These are phyloP conservation scores for Alternaria gaisen DNA, from an alignment of 2,329 filamentous ascomycete genomes.

Conservation along the genomic window DNA sequence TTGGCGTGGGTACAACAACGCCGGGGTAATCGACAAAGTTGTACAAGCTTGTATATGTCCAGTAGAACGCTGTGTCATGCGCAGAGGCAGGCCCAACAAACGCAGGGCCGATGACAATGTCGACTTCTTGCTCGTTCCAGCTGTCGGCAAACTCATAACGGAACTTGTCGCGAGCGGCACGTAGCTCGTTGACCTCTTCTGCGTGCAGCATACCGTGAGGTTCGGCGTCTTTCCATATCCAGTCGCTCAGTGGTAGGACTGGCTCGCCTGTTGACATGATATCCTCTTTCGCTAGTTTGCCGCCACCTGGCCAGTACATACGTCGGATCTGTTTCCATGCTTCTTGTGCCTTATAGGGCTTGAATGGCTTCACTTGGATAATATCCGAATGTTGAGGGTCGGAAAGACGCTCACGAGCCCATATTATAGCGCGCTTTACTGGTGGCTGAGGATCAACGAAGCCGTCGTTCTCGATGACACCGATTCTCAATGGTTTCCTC, in stretches of 20 bases:
- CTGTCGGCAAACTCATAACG: slow-evolving; percentile 20
- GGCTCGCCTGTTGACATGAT: slow-evolving; percentile 56
- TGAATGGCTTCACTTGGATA: slow-evolving; percentile 51
- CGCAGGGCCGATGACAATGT: slow-evolving; percentile 31
- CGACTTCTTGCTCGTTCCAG: slow-evolving; percentile 34
- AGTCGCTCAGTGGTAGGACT: slow-evolving; percentile 54
- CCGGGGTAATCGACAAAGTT: slow-evolving; percentile 35
- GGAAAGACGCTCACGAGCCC: slow-evolving; percentile 38
- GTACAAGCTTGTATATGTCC: slow-evolving; percentile 32
- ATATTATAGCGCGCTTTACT: slow-evolving; percentile 47
- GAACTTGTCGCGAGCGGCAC: slow-evolving; percentile 23
- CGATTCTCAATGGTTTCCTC: slow-evolving; percentile 51
- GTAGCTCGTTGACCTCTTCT: slow-evolving; percentile 20
- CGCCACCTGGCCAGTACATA: slow-evolving; percentile 61
- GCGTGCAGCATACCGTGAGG: slow-evolving; percentile 19
- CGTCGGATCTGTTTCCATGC: slow-evolving; percentile 45
- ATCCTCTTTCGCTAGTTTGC: slow-evolving; percentile 38
- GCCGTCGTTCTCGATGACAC: slow-evolving; percentile 55
- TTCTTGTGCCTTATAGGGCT: slow-evolving; percentile 41
- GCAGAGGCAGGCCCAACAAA: slow-evolving; percentile 31
- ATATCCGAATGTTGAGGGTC: neutral
- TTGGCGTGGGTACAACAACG: slow-evolving; percentile 29
- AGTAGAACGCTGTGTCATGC: slow-evolving; percentile 34
- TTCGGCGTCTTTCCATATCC: slow-evolving; percentile 17
- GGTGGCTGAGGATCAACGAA: slow-evolving; percentile 53